phyloP scores from a whole-genome alignment of 2,329 filamentous ascomycete genomes.

The Tolypocladium capitatum region DNA sequence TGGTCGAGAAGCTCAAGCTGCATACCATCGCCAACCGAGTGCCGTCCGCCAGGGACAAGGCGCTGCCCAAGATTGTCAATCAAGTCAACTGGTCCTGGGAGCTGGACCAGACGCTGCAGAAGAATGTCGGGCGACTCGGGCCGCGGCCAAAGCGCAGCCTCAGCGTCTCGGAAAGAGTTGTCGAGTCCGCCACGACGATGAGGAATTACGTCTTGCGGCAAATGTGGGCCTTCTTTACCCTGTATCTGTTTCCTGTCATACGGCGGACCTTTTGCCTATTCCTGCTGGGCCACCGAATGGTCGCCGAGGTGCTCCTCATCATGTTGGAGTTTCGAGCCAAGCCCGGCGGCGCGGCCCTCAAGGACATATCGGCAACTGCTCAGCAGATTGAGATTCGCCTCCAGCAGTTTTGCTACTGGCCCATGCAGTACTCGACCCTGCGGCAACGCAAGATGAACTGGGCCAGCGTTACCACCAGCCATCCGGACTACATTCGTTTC shows the following conservation, averaged over 20 bases:
- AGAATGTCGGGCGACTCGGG: constrained; percentile 76
- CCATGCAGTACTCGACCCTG: constrained; percentile 85
- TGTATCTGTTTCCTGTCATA: constrained; percentile 68
- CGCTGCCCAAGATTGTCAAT: constrained; percentile 68
- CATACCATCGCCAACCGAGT: constrained; percentile 72
- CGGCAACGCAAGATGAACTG: constrained; percentile 83
- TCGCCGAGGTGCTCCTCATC: constrained; percentile 65
- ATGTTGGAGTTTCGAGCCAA: constrained; percentile 75
- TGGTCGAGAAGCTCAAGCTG: constrained; percentile 76
- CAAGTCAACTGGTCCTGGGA: constrained; percentile 96
- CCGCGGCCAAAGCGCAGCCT: constrained; percentile 68
- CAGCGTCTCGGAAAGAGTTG: constrained; percentile 88
- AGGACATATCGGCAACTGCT: constrained; percentile 90
- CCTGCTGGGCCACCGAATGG: constrained; percentile 65
- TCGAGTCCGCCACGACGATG: constrained; percentile 80
- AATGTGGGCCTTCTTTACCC: constrained; percentile 56
- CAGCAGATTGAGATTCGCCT: constrained; percentile 95
- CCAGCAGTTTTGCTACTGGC: constrained; percentile 98
- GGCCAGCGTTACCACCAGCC: constrained; percentile 88
- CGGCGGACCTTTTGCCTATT: constrained; percentile 61
- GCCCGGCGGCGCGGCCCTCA: constrained; percentile 70
- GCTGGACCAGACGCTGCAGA: constrained; percentile 71
- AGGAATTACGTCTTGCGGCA: constrained; percentile 60
- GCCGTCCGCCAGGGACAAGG: constrained; percentile 70
- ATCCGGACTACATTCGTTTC: constrained; percentile 96